Evolutionary conservation across 495 filamentous ascomycete genomes (phyloP), one percentile per base, ranked within the genome.

Genomic region (Diplogelasinospora grovesii): DNA sequence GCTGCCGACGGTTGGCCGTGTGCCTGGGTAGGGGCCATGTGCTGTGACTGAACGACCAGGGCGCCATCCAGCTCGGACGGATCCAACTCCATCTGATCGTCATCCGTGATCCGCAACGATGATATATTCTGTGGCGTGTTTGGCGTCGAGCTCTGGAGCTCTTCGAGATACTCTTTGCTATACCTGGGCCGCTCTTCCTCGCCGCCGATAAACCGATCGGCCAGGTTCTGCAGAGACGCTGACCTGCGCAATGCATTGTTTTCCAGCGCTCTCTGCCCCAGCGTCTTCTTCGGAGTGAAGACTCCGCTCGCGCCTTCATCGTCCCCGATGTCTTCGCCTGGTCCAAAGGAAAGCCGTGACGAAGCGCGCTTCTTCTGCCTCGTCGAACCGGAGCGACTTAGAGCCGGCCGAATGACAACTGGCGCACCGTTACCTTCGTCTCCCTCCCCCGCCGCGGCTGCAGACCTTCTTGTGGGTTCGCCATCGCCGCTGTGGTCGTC

Each of bases 81-180:
- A 53, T 76, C 74, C 13, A 78, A 53, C 1, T 61, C 58, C 61
- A 74, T 71, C 28, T 72, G 70, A 16, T 78, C 64, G 20, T 55
- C 43, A 13, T 48, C 43, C n/a, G 28, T 24, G 22, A 53, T 50
- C 10, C 42, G 33, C 23, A 48, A 49, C 56, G 62, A 49, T 13
- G 60, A 57, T 3, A 74, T 52, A 36, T 77, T 65, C 50, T 81
- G 81, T 2, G 87, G 84, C 0, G 83, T 85, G 22, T 80, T 80
- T 1, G 86, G 87, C 0, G 92, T 95, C 7, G 83, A 85, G 36
- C 74, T 78, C 39, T 83, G 82, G 6, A 98, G 72, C 58, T 94
- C 86, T 34, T 85, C 82, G 31, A 98, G 68, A 48, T 90, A 84
- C 44, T 92, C 88, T 43, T 82, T 81, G 59, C 74, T 92, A 62